phyloP scores from a whole-genome alignment of 441 rosid genomes.

The Erysimum cheiri region DNA sequence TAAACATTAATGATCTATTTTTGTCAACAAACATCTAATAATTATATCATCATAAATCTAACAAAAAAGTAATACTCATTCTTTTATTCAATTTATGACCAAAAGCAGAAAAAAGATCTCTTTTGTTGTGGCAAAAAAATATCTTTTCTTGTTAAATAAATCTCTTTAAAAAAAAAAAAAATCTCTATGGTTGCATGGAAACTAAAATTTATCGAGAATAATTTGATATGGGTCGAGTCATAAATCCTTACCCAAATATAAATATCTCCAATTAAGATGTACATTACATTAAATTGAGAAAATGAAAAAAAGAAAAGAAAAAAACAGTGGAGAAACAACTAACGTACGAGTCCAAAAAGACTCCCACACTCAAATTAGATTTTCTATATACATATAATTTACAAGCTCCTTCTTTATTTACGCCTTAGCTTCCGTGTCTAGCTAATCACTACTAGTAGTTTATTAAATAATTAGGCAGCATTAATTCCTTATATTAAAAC shows the following conservation, averaged over 20 bases:
- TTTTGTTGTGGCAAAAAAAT: not conserved
- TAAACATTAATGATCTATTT: not conserved
- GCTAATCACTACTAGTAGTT: constrained; percentile 16
- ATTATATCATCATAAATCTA: not conserved
- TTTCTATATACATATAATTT: constrained; percentile 7
- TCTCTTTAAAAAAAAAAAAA: not conserved
- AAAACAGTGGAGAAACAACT: constrained; percentile 22
- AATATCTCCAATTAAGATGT: not conserved
- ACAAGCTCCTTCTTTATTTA: constrained; percentile 11
- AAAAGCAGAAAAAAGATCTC: not conserved
- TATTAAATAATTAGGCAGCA: constrained; percentile 20
- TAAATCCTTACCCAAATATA: constrained; percentile 4
- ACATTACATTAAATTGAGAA: not conserved
- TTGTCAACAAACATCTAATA: not conserved
- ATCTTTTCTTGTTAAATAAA: no score
- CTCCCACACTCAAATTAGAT: constrained; percentile 14
- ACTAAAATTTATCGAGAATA: not conserved
- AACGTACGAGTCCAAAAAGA: constrained; percentile 29
- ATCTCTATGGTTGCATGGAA: not conserved
- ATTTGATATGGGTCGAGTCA: not conserved
- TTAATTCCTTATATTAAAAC: constrained; percentile 9
- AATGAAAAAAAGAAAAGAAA: not conserved
- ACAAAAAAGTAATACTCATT: not conserved
- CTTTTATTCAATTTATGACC: no score
- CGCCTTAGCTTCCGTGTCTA: constrained; percentile 28